A percentile compares a stretch with the other conserved stretches of the same genome.
These are phyloP conservation scores for Fistulifera pelliculosa DNA, from an alignment of 108 stramenopile species.

Conservation along the genomic window DNA sequence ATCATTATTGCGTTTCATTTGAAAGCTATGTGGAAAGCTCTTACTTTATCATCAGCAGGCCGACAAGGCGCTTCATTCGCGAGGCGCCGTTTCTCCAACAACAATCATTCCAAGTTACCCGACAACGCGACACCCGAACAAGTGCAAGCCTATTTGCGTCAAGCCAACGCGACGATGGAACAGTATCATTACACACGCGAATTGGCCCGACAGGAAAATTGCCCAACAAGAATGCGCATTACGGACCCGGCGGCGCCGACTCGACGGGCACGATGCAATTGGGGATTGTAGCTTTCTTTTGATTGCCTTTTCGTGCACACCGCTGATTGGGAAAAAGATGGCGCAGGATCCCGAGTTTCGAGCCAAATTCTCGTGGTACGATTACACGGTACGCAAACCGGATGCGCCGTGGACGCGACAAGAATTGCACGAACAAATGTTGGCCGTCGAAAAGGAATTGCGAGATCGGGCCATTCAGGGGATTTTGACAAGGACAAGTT, in stretches of 20 bases:
- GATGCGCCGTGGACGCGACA: constrained; percentile 60
- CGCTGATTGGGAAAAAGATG: constrained; percentile 68
- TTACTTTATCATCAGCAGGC: no score
- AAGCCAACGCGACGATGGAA: constrained; percentile 64
- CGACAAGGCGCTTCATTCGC: no score
- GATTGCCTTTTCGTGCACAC: constrained; percentile 50
- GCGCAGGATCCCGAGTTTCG: constrained; percentile 73
- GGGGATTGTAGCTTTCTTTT: constrained; percentile 39
- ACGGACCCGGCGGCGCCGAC: constrained; percentile 23
- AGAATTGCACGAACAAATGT: constrained; percentile 67
- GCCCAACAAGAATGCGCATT: constrained; percentile 29
- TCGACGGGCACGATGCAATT: constrained; percentile 34
- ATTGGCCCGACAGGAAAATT: constrained; percentile 30
- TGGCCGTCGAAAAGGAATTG: constrained; percentile 39
- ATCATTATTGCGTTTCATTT: no score
- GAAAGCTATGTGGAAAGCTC: no score
- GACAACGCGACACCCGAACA: no score
- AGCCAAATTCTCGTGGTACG: constrained; percentile 66
- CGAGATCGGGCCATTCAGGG: constrained; percentile 61
- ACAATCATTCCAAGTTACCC: no score
- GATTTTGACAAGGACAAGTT: constrained; percentile 77
- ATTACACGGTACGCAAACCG: constrained; percentile 65
- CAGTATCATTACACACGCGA: constrained; percentile 54
- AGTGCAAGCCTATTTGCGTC: constrained; percentile 6
- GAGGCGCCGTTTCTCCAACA: no score